Base-by-base conservation (phyloP, 164 flowering plant genomes). In the Annona cherimola region DNA sequence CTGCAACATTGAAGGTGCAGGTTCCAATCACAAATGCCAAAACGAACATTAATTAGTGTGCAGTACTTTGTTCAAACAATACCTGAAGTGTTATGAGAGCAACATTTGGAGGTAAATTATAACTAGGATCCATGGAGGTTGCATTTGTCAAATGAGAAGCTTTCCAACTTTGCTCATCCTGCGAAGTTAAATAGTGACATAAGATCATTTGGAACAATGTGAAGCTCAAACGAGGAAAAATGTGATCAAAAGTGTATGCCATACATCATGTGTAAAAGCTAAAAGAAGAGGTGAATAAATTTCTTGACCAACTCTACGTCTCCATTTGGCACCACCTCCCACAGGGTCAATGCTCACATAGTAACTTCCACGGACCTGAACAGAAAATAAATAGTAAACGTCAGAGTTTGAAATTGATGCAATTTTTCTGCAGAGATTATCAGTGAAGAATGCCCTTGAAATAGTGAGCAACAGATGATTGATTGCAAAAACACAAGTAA, bases 1-100 rank as follows among this genome's bases (percentile, higher is more conserved):
- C 95, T 91, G 83, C 72, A 81, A 76, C 73, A 80, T 16, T 14
- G 55, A 70, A 16, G 60, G 67, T 14, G 73, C 4, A 5, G 44
- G 45, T 44, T 4, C 41, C 12, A 55, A 42, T 16, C 57, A 50
- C 57, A 50, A 50, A 50, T 16, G 14, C 9, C 57, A 11, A 50
- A 50, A 50, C 14, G 14, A 14, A 42, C 18, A 8, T 4, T 55
- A 1, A 19, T 50, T 3, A 26, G 45, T 1, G 19, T 4, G 35
- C 67, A 74, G 54, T 7, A 71, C n/a, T 18, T 41, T 6, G 41
- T 69, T 11, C n/a, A 3, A 66, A 71, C n/a, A 70, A 76, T 63
- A 90, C 98, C 96, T 90, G 86, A 77, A 93, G 92, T 69, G 96
- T 93, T 45, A 93, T 85, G 61, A 93, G 67, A 75, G 93, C 98